Conservation (phyloP, 139 green algal species). For the Axilococcus clingmanii region DNA sequence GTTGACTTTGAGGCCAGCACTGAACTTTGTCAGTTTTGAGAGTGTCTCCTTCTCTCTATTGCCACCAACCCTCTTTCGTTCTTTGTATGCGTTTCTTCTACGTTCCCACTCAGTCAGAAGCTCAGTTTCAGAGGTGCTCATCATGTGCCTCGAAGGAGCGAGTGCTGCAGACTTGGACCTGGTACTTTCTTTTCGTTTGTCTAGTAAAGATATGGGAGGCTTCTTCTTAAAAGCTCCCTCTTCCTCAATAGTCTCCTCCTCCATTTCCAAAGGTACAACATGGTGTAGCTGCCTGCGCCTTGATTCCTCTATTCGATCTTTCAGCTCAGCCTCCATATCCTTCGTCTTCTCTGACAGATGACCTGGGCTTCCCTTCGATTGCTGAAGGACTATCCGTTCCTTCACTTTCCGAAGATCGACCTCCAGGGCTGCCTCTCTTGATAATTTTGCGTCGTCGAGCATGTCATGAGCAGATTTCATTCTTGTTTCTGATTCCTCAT, state of each 20-base stretch:
- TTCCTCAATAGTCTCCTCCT: slow-evolving; percentile 9
- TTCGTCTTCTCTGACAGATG: background rate
- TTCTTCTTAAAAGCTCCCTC: background rate
- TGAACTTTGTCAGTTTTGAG: slow-evolving; percentile 43
- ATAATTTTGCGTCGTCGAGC: slow-evolving; percentile 34
- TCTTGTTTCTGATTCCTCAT: slow-evolving; percentile 25
- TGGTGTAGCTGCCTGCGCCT: background rate
- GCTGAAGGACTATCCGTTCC: slow-evolving; percentile 22
- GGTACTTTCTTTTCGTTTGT: slow-evolving; percentile 10
- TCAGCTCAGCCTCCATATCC: background rate
- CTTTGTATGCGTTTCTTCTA: slow-evolving; percentile 56
- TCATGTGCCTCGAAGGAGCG: slow-evolving; percentile 5
- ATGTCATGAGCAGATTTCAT: slow-evolving; percentile 63
- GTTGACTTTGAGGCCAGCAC: background rate
- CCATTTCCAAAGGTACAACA: slow-evolving; percentile 7
- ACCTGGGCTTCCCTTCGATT: slow-evolving; percentile 5
- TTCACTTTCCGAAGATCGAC: slow-evolving; percentile 21
- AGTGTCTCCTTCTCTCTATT: slow-evolving; percentile 60
- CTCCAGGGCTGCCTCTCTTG: slow-evolving; percentile 24
- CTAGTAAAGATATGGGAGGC: slow-evolving; percentile 3
- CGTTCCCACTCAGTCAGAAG: slow-evolving; percentile 63
- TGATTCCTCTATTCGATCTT: background rate
- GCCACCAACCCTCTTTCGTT: slow-evolving; percentile 41
- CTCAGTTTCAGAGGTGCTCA: slow-evolving; percentile 47
- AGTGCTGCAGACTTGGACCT: slow-evolving; percentile 7